phyloP scores from a whole-genome alignment of 352 stramenopile species.

The Sclerospora graminicola region DNA sequence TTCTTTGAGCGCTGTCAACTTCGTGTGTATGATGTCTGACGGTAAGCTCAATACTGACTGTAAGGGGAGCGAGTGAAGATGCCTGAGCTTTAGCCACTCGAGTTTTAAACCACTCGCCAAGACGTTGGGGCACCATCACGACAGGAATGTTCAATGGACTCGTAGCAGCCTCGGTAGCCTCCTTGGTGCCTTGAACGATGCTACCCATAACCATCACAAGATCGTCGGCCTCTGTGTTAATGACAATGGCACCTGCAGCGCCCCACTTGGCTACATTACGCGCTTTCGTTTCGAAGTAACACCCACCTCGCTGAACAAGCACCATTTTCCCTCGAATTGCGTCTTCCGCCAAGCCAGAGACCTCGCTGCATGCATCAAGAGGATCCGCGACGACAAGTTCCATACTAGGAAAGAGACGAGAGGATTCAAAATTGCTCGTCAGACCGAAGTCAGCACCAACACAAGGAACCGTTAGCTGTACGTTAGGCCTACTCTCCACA shows the following conservation, averaged over 20 bases:
- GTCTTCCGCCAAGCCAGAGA: conserved; percentile 19
- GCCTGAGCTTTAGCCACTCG: conserved; percentile 10
- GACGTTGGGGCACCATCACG: conserved; percentile 54
- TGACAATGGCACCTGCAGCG: conserved; percentile 43
- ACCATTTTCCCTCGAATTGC: conserved; percentile 34
- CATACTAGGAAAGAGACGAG: conserved; percentile 10
- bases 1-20: conserved; percentile 5
- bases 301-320: conserved; percentile 42
- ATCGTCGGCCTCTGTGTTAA: conserved; percentile 51
- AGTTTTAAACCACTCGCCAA: conserved; percentile 45
- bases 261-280: conserved; percentile 35
- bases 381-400: conserved; percentile 43
- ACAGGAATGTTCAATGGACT: conserved; percentile 26
- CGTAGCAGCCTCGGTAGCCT: conserved; percentile 1
- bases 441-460: conserved; percentile 50
- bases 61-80: conserved; percentile 15
- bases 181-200: conserved; percentile 12
- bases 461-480: conserved; percentile 39
- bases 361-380: conserved; percentile 36
- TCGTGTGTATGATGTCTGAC: conserved; percentile 22
- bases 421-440: conserved; percentile 21
- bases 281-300: conserved; percentile 70
- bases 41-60: conserved; percentile 27
- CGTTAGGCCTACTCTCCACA: conserved; percentile 9
- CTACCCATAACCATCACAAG: conserved; percentile 78